Conservation (phyloP, 208 protist genomes). For the Acanthamoeba pearcei region DNA sequence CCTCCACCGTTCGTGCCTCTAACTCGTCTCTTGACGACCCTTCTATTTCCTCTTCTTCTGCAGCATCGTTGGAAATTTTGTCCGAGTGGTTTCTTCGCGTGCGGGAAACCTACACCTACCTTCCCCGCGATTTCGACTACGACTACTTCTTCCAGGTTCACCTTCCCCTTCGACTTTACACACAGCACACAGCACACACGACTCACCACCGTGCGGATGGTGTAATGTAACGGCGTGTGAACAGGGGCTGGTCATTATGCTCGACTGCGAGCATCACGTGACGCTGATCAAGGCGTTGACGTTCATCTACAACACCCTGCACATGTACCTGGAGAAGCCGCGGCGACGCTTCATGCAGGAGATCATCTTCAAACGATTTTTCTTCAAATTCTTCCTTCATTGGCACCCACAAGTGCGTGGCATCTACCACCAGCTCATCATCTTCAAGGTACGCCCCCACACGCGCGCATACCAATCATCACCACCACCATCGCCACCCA, state of each 20-base stretch:
- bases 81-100: constrained; percentile 37
- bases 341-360: constrained; percentile 27
- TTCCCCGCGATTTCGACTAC: constrained; percentile 61
- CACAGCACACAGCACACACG: not conserved
- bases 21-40: too few species aligned
- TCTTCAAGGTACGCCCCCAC: constrained; percentile 28
- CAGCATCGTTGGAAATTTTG: constrained; percentile 64
- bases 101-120: constrained; percentile 11
- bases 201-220: not conserved
- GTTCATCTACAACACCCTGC: constrained; percentile 69
- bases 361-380: constrained; percentile 41
- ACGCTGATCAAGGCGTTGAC: constrained; percentile 28
- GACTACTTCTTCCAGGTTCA: constrained; percentile 54
- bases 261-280: constrained; percentile 62
- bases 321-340: constrained; percentile 25
- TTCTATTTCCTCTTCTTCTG: not conserved
- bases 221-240: not conserved
- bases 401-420: constrained; percentile 38
- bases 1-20: not conserved
- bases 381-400: constrained; percentile 74
- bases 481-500: too few species aligned
- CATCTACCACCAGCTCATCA: constrained; percentile 54
- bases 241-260: constrained; percentile 33
- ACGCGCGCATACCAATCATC: too few species aligned
- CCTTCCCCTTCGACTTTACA: not conserved